These are phyloP conservation scores for Dendrobium catenatum DNA, from an alignment of 106 monocot genomes.

Conservation along the genomic window DNA sequence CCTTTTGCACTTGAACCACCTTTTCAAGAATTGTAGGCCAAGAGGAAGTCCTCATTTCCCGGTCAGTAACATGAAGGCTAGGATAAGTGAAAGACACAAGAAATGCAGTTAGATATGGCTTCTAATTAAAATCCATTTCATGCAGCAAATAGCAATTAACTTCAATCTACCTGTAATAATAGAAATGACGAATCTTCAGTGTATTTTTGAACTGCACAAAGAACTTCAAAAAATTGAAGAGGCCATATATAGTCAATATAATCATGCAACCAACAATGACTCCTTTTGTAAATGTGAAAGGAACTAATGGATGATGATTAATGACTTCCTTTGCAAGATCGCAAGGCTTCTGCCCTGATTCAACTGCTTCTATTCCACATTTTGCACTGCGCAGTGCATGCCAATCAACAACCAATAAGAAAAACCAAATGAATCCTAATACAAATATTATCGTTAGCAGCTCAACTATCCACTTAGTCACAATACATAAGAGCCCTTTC, in stretches of 20 bases:
- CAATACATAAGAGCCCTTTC: conserved; percentile 87
- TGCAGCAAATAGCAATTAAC: neutral
- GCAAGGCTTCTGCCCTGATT: conserved; percentile 77
- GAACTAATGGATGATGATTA: conserved; percentile 77
- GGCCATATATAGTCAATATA: conserved; percentile 63
- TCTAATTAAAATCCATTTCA: neutral
- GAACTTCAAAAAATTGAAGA: conserved; percentile 89
- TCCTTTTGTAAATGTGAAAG: conserved; percentile 76
- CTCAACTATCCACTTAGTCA: conserved; percentile 86
- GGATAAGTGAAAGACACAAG: neutral
- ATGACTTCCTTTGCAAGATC: conserved; percentile 77
- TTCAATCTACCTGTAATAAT: conserved; percentile 50
- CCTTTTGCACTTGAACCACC: conserved; percentile 67
- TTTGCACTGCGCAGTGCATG: conserved; percentile 61
- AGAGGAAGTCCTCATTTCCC: conserved; percentile 75
- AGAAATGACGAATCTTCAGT: conserved; percentile 65
- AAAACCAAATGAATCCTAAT: conserved; percentile 68
- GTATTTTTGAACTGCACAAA: conserved; percentile 80
- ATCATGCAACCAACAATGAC: conserved; percentile 76
- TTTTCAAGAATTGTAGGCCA: conserved; percentile 87
- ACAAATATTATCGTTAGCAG: conserved; percentile 66
- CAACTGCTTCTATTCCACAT: conserved; percentile 95
- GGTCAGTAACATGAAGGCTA: conserved; percentile 83
- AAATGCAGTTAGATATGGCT: neutral
- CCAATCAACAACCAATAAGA: conserved; percentile 92